Base-by-base conservation (phyloP, 2,329 filamentous ascomycete species). In the Phyllachora maydis region DNA sequence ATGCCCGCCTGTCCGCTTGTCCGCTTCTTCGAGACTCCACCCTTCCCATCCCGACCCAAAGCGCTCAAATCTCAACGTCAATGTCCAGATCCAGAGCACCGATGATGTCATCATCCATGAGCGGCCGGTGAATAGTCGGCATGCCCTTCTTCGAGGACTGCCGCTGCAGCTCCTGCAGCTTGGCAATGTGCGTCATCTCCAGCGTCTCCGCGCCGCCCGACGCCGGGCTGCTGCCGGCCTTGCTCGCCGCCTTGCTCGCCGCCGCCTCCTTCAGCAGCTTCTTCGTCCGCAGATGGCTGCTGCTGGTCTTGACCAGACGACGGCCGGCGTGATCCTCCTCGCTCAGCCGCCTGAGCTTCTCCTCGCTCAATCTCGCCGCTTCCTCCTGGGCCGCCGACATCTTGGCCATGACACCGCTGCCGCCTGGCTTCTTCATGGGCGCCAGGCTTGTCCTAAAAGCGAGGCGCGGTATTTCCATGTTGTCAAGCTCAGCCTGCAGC, bases 31-130 rank as follows among this genome's bases (percentile, higher is more conserved):
- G n/a, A n/a, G n/a, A 16, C 13, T 25, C 16, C n/a, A 13, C 23
- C 16, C 17, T 22, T 39, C 40, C 12, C 29, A 29, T n/a, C n/a
- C n/a, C n/a, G n/a, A n/a, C n/a, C n/a, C n/a, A n/a, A n/a, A n/a
- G n/a, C n/a, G n/a, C n/a, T n/a, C n/a, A n/a, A n/a, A 26, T 13
- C 21, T 38, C 37, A 18, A 91, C 79, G 36, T 95, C 85, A 42
- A 95, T 81, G 14, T 81, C 85, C 36, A 95, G 52, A 43, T 95
- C 88, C 54, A 95, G 55, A 14, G 70, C 64, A 2, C 75, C 82
- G 45, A 95, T 85, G 26, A 93, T 75, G 40, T 95, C 88, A 41
- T 95, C 88, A 31, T 92, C 83, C 56, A 76, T 74, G 27, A 82
- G 64, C 15, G 74, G 71, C 49, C 77, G 71, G 39, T 85, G 77